Conservation (phyloP, 192 early-diverging fungal genomes). For the Backusella tuberculispora region DNA sequence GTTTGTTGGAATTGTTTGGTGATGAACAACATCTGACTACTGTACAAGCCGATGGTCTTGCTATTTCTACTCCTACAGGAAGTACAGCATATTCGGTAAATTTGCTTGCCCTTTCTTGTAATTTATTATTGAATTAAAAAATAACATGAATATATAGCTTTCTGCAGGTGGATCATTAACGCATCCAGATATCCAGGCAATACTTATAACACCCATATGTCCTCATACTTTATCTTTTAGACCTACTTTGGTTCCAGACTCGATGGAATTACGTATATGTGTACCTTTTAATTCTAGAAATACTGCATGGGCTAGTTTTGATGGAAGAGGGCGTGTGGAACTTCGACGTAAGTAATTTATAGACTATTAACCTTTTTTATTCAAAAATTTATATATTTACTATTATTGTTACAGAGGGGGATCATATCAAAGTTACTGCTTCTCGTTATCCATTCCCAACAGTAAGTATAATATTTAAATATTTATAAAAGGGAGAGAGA, state of each 20-base stretch:
- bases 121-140: not conserved
- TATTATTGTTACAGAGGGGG: slow-evolving; percentile 57
- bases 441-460: slow-evolving; percentile 89
- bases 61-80: slow-evolving; percentile 94
- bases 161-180: slow-evolving; percentile 95
- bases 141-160: slow-evolving; percentile 44
- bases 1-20: slow-evolving; percentile 83
- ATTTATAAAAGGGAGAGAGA: too few relatives aligned
- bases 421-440: slow-evolving; percentile 85
- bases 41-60: slow-evolving; percentile 95
- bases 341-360: slow-evolving; percentile 57
- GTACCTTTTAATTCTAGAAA: slow-evolving; percentile 82
- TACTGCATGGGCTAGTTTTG: slow-evolving; percentile 94
- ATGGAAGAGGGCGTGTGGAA: slow-evolving; percentile 91
- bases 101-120: not conserved
- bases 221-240: slow-evolving; percentile 93
- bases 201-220: slow-evolving; percentile 93
- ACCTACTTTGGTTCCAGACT: slow-evolving; percentile 93
- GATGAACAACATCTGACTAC: slow-evolving; percentile 89
- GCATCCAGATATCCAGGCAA: slow-evolving; percentile 91
- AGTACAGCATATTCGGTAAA: slow-evolving; percentile 76
- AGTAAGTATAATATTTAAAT: slow-evolving; percentile 52
- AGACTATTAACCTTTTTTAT: not conserved
- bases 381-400: too few relatives aligned
- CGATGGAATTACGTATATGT: slow-evolving; percentile 86